Conservation (phyloP, 2,329 filamentous ascomycete species). For the Scedosporium apiospermum region DNA sequence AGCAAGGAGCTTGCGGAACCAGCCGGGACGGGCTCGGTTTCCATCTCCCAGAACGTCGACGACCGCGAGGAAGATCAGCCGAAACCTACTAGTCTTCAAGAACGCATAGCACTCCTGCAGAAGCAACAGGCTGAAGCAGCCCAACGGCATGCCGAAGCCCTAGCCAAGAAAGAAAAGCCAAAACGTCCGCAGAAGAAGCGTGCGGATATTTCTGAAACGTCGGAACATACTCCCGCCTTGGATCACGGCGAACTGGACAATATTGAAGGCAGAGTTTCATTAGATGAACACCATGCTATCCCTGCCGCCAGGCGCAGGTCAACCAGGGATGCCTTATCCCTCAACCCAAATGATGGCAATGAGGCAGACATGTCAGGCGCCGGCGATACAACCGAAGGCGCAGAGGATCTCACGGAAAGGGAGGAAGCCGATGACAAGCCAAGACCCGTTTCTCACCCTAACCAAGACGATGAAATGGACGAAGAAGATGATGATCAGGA, state of each 20-base stretch:
- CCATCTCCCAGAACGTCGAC: conserved; percentile 39
- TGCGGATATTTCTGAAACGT: conserved; percentile 34
- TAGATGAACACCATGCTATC: conserved; percentile 34
- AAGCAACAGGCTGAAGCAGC: conserved; percentile 90
- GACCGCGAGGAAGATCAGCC: conserved; percentile 65
- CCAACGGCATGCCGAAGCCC: conserved; percentile 66
- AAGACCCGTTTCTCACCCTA: not conserved
- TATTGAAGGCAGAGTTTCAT: conserved; percentile 35
- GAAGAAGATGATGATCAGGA: conserved; percentile 59
- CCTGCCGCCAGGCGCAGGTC: conserved; percentile 38
- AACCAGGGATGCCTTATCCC: conserved; percentile 32
- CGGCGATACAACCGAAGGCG: conserved; percentile 53
- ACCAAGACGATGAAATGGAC: conserved; percentile 29
- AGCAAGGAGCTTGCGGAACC: conserved; percentile 57
- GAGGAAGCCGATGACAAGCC: conserved; percentile 63
- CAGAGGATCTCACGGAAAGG: conserved; percentile 54
- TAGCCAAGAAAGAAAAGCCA: conserved; percentile 77
- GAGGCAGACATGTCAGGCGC: conserved; percentile 57
- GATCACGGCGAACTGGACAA: conserved; percentile 42
- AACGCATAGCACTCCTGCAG: conserved; percentile 87
- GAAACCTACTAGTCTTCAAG: conserved; percentile 88
- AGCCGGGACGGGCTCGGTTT: conserved; percentile 45
- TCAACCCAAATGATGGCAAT: conserved; percentile 46
- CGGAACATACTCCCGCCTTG: conserved; percentile 19
- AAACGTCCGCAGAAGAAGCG: conserved; percentile 66